A percentile compares a stretch with the other conserved stretches of the same genome.
Evolutionary conservation across 1,284 basidiomycete species (phyloP).

Genomic region (Flammula alnicola): DNA sequence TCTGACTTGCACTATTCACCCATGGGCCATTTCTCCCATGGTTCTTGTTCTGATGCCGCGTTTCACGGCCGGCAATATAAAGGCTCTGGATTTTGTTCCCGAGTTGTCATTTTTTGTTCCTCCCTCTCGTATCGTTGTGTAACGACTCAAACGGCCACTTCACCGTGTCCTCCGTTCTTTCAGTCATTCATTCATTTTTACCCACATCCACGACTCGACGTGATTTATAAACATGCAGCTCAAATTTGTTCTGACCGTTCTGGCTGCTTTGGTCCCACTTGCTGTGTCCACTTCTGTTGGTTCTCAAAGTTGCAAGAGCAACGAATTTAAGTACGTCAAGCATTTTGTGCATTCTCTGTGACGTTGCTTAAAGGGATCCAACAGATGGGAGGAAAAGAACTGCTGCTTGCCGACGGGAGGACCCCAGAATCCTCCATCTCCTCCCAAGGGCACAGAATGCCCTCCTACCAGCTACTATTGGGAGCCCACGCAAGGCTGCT

Average conservation of each 20-base stretch:
- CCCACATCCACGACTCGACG: constrained; percentile 24
- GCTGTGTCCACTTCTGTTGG: constrained; percentile 21
- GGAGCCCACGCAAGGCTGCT: constrained; percentile 49
- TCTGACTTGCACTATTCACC: neutral
- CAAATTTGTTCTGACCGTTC: constrained; percentile 22
- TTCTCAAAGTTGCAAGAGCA: constrained; percentile 31
- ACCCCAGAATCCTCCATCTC: constrained; percentile 42
- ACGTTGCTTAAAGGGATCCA: neutral
- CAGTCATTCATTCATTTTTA: constrained; percentile 22
- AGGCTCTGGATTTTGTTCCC: constrained; percentile 2
- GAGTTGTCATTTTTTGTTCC: neutral
- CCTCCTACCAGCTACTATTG: constrained; percentile 50
- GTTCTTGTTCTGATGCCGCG: constrained; percentile 7
- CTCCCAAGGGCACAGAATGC: constrained; percentile 49
- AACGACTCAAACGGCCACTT: constrained; percentile 16
- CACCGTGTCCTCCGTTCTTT: constrained; percentile 21
- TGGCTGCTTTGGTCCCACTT: constrained; percentile 25
- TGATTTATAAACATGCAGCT: constrained; percentile 27
- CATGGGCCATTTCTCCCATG: neutral
- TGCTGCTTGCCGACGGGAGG: constrained; percentile 60
- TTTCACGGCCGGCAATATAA: constrained; percentile 4
- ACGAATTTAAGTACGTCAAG: constrained; percentile 48
- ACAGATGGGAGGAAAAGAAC: constrained; percentile 47
- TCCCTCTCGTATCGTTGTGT: constrained; percentile 10
- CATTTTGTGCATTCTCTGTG: constrained; percentile 12